Evolutionary conservation across 257 asterid species (phyloP).

Genomic region (Catharanthus roseus): DNA sequence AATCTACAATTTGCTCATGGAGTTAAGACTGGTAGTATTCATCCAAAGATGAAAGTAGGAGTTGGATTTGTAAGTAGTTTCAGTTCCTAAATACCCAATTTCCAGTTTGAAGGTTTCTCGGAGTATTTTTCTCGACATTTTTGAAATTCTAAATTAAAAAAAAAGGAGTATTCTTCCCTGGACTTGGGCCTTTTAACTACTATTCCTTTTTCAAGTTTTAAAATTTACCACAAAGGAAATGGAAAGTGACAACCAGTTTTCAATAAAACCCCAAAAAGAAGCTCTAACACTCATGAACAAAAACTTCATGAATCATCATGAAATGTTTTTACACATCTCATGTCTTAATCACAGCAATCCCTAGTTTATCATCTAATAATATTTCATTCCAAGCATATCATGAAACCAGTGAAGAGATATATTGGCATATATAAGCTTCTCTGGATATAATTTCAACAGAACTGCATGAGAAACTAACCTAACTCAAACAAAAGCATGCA

Average conservation of each 20-base stretch:
- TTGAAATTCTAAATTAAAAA: background rate
- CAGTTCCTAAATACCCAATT: background rate
- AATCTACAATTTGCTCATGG: too few relatives aligned
- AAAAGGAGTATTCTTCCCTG: background rate
- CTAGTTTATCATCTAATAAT: background rate
- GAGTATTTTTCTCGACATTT: background rate
- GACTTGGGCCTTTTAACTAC: background rate
- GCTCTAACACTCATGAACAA: background rate
- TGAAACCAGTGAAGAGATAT: too few relatives aligned
- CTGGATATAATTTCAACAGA: background rate
- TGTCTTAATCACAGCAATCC: background rate
- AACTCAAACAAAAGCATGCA: background rate
- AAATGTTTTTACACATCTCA: background rate
- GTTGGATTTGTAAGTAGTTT: background rate
- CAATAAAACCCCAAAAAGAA: background rate
- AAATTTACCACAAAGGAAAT: background rate
- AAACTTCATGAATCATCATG: background rate
- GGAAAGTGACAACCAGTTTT: background rate
- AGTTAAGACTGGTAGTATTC: background rate
- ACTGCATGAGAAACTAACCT: background rate
- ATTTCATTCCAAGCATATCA: background rate
- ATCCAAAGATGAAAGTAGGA: background rate
- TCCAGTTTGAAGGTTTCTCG: background rate
- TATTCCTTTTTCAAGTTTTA: background rate
- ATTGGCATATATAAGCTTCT: too few relatives aligned